phyloP scores from a whole-genome alignment of 1,284 basidiomycete genomes.

The Leccinum solheimii region DNA sequence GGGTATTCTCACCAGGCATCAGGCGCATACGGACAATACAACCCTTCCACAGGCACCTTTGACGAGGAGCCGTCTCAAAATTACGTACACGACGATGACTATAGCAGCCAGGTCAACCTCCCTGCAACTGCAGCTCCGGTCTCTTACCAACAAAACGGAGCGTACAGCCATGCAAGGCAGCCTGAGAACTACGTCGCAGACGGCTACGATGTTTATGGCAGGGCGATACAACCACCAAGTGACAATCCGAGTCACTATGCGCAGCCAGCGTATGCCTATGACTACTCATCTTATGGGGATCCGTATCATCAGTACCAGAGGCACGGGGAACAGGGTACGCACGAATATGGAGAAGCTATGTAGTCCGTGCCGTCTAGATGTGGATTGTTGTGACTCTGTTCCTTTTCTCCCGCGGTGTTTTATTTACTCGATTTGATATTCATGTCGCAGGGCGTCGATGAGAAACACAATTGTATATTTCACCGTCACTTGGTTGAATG shows the following conservation, averaged over 20 bases:
- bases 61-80: constrained; percentile 48
- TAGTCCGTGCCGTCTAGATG: constrained; percentile 24
- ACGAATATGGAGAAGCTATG: constrained; percentile 37
- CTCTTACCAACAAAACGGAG: constrained; percentile 39
- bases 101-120: constrained; percentile 61
- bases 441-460: constrained; percentile 1
- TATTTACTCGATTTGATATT: constrained; percentile 34
- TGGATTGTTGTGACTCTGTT: constrained; percentile 18
- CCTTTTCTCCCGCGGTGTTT: constrained; percentile 23
- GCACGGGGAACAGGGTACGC: constrained; percentile 29
- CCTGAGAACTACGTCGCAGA: constrained; percentile 40
- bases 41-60: constrained; percentile 54
- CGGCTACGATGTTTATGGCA: constrained; percentile 53
- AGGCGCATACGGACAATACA: constrained; percentile 51
- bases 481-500: not conserved
- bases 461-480: constrained; percentile 7
- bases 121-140: constrained; percentile 55
- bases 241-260: constrained; percentile 33
- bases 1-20: constrained; percentile 52
- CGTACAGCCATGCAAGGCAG: constrained; percentile 29
- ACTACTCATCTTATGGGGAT: constrained; percentile 34
- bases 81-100: constrained; percentile 58
- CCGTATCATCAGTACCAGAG: constrained; percentile 33
- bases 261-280: constrained; percentile 28
- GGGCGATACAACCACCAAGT: constrained; percentile 31